phyloP scores from a whole-genome alignment of 768 basidiomycete genomes.

The Termitomyces sp. region DNA sequence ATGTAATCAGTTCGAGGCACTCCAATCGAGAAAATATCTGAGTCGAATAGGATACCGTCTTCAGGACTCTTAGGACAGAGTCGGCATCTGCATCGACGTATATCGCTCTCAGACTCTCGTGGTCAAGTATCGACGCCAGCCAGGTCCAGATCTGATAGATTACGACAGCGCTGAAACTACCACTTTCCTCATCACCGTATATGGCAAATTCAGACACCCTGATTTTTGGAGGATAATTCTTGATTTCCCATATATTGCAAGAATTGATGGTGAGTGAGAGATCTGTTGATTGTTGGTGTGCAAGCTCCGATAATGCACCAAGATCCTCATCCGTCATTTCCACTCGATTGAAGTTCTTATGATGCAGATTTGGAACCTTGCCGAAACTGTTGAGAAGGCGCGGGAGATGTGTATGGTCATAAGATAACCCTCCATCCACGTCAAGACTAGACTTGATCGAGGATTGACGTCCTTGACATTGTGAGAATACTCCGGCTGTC shows the following conservation, averaged over 20 bases:
- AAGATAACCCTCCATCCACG: neutral
- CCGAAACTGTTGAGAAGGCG: neutral
- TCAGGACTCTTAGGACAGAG: neutral
- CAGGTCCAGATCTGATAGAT: neutral
- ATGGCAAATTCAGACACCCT: neutral
- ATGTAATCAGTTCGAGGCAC: neutral
- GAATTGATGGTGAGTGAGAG: neutral
- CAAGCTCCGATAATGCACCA: neutral
- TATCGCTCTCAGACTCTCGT: neutral
- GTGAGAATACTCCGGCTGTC: neutral
- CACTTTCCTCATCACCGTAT: neutral
- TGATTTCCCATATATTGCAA: neutral
- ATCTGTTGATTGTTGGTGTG: neutral
- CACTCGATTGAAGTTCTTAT: neutral
- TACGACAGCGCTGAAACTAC: neutral
- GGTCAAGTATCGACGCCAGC: neutral
- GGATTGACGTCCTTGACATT: neutral
- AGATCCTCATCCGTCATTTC: neutral
- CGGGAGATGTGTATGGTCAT: neutral
- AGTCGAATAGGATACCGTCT: neutral
- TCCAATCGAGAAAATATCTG: neutral
- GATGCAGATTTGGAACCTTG: neutral
- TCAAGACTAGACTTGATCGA: neutral
- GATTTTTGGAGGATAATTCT: neutral
- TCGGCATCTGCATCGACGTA: neutral